These are phyloP conservation scores for Xylaria sp. DNA, from an alignment of 2,329 filamentous ascomycete species.

Conservation along the genomic window DNA sequence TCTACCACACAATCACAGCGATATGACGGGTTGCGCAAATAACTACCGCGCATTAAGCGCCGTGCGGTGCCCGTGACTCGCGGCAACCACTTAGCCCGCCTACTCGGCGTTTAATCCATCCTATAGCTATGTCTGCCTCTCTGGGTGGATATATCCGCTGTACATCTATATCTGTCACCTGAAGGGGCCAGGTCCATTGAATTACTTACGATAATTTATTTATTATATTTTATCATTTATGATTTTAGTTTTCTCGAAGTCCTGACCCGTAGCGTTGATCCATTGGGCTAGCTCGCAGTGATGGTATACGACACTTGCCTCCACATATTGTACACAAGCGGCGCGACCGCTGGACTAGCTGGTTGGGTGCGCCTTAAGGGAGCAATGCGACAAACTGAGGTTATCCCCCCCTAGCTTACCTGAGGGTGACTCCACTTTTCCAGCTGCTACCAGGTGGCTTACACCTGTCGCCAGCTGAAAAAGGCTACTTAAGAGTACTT, in stretches of 20 bases:
- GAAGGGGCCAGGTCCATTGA: background rate
- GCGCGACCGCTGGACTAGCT: no score
- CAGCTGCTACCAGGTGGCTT: no score
- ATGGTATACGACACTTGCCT: no score
- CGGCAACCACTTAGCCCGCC: conserved; percentile 12
- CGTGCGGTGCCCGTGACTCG: conserved; percentile 15
- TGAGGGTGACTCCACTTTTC: no score
- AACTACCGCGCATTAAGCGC: conserved; percentile 33
- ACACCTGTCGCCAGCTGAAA: no score
- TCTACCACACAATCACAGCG: conserved; percentile 7
- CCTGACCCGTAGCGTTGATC: no score
- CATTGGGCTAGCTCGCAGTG: background rate
- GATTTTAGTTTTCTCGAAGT: no score
- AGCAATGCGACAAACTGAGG: no score
- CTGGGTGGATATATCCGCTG: background rate
- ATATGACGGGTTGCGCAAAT: conserved; percentile 27
- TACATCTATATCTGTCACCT: background rate
- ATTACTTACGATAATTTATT: background rate
- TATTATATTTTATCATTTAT: no score
- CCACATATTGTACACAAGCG: no score
- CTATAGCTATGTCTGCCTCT: background rate
- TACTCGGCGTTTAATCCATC: background rate
- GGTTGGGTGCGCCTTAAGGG: background rate
- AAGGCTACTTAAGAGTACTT: no score
- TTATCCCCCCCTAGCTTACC: no score